phyloP scores from a whole-genome alignment of 2,329 filamentous ascomycete genomes.

The Arthrobotrys sphaeroides region DNA sequence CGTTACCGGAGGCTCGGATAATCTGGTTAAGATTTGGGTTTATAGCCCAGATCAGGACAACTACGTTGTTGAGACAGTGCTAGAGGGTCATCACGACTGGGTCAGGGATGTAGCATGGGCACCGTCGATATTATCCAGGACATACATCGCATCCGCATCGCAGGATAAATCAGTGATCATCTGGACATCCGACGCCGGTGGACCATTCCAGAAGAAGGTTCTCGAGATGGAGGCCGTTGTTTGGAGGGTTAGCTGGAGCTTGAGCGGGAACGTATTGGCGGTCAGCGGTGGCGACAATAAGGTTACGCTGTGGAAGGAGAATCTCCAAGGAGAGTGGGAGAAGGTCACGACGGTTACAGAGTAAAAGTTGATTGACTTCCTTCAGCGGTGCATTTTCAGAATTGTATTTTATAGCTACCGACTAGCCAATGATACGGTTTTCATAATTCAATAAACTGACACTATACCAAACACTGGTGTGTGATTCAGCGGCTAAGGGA shows the following conservation, averaged over 20 bases:
- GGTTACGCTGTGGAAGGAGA: slow-evolving; percentile 98
- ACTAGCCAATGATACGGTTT: slow-evolving; percentile 28
- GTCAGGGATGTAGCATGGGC: slow-evolving; percentile 98
- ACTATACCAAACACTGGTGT: neutral
- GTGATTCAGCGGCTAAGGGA: neutral
- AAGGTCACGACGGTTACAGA: slow-evolving; percentile 96
- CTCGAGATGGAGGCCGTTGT: slow-evolving; percentile 87
- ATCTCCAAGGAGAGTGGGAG: slow-evolving; percentile 95
- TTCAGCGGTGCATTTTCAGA: neutral
- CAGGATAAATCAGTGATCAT: slow-evolving; percentile 98
- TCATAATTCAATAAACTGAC: neutral
- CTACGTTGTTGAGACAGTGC: slow-evolving; percentile 67
- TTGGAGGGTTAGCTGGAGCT: slow-evolving; percentile 97
- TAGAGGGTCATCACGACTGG: slow-evolving; percentile 92
- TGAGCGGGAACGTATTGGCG: slow-evolving; percentile 94
- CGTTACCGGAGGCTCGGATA: slow-evolving; percentile 94
- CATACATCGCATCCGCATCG: slow-evolving; percentile 92
- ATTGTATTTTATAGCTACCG: slow-evolving; percentile 46
- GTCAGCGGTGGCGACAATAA: slow-evolving; percentile 95
- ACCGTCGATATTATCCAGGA: slow-evolving; percentile 91
- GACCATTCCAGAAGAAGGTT: slow-evolving; percentile 84
- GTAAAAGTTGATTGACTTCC: slow-evolving; percentile 63
- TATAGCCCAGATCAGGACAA: slow-evolving; percentile 69
- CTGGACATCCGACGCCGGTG: slow-evolving; percentile 81
- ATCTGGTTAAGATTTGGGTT: slow-evolving; percentile 90